Conservation (phyloP, 768 basidiomycete species). For the Piloderma croceum region DNA sequence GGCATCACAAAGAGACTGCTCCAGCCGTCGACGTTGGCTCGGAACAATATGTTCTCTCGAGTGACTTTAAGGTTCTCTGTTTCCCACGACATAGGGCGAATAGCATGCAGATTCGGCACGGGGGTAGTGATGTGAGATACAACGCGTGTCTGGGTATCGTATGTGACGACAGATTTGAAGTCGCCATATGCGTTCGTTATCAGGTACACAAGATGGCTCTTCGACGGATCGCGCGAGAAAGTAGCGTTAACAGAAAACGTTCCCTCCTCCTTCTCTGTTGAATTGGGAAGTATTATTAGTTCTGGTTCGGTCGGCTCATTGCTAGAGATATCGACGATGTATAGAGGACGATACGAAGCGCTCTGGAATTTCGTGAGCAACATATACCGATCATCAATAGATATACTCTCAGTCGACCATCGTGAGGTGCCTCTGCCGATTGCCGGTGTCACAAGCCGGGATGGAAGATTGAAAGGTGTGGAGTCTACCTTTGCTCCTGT, state of each 20-base stretch:
- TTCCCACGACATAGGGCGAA: conserved; percentile 33
- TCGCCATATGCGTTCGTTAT: conserved; percentile 35
- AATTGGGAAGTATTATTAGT: conserved; percentile 29
- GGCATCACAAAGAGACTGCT: conserved; percentile 24
- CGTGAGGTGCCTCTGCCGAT: conserved; percentile 25
- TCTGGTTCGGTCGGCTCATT: conserved; percentile 22
- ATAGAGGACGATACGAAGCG: conserved; percentile 24
- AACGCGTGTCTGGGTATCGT: conserved; percentile 23
- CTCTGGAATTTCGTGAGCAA: conserved; percentile 27
- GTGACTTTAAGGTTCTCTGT: conserved; percentile 22
- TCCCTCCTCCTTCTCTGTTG: conserved; percentile 25
- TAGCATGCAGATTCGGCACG: conserved; percentile 22
- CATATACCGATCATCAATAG: conserved; percentile 34
- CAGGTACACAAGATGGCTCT: conserved; percentile 28
- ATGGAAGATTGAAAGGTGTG: conserved; percentile 26
- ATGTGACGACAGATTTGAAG: conserved; percentile 31
- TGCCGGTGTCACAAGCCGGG: conserved; percentile 29
- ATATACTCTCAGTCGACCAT: conserved; percentile 29
- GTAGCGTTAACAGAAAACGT: conserved; percentile 13
- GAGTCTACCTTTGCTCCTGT: conserved; percentile 25
- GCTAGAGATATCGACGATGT: conserved; percentile 31
- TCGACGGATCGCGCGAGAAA: conserved; percentile 29
- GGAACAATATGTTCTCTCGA: conserved; percentile 25
- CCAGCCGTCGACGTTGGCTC: conserved; percentile 37
- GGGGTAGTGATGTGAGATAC: conserved; percentile 36